Evolutionary conservation across 1,139 yeast species (phyloP), one percentile per base, ranked within the genome.

Genomic region (Candida sp.): DNA sequence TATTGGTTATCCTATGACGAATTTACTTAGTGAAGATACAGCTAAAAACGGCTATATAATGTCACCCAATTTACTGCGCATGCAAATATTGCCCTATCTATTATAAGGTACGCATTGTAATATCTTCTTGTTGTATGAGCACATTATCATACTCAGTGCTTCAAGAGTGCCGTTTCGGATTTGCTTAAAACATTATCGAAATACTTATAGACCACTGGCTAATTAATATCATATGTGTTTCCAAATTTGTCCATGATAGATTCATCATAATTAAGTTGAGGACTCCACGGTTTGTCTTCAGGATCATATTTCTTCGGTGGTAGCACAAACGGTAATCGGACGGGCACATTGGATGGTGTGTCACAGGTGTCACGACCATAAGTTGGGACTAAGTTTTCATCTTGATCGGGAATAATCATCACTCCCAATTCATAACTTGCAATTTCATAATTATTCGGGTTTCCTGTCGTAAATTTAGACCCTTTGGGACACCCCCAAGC

Each of bases 401-500:
- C 51, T 21, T 49, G 50, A 4, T 47, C 44, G n/a, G 64, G 59
- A 27, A 49, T 49, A 4, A 79, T 52, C 29, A 82, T 58, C 1
- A 84, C 76, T 1, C 90, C 85, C 4, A 81, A 70, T 55, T 84
- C 91, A 56, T 72, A 83, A 59, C 73, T 69, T 8, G 67, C 49
- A 3, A 73, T 57, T 21, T 56, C 58, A 45, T 62, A 71, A 23
- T 50, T 47, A 1, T 43, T 38, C 3, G 58, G 49, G 19, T 57
- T 57, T 12, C 47, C 46, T 4, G 46, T 47, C 23, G 53, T 39
- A 33, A 48, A 47, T 15, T 50, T 50, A 39, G 54, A 48, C 33
- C 57, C 55, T 38, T 48, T 43, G 1, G 69, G 71, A n/a, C 63
- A 64, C 0, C 91, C 91, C 90, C 90, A 84, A 0, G 90, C 90